Conservation (phyloP, 2,329 filamentous ascomycete species). For the Blumeria hordei region DNA sequence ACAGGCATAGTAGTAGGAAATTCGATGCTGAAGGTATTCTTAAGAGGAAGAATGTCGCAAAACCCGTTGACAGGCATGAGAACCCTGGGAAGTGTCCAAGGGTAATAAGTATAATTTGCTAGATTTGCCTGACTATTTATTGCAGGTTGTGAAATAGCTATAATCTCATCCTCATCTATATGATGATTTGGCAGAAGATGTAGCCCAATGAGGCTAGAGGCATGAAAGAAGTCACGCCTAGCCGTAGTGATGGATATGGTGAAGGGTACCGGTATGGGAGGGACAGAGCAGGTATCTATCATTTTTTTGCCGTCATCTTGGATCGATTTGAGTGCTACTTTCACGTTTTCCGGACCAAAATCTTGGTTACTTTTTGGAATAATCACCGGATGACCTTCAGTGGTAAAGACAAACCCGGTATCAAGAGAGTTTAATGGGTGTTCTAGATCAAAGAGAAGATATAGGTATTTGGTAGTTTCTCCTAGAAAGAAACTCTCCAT, state of each 20-base stretch:
- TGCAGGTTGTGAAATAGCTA: not conserved
- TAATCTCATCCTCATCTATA: not conserved
- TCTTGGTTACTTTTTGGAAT: constrained; percentile 32
- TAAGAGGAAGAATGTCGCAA: constrained; percentile 48
- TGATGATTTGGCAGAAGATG: constrained; percentile 50
- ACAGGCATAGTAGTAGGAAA: constrained; percentile 22
- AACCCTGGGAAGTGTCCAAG: constrained; percentile 66
- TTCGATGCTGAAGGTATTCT: constrained; percentile 43
- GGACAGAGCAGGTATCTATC: constrained; percentile 38
- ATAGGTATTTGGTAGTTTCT: constrained; percentile 90
- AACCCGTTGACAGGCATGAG: constrained; percentile 54
- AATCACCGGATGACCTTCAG: constrained; percentile 80
- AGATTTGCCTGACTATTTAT: constrained; percentile 13
- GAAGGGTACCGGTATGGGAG: constrained; percentile 34
- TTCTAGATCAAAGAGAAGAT: constrained; percentile 62
- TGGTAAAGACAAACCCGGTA: constrained; percentile 77
- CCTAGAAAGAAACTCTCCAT: constrained; percentile 99
- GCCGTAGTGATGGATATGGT: constrained; percentile 60
- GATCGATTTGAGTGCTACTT: constrained; percentile 12
- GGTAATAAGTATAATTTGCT: constrained; percentile 67
- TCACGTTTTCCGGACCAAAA: constrained; percentile 11
- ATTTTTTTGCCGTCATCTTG: constrained; percentile 1
- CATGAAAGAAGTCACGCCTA: constrained; percentile 64
- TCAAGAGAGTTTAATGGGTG: constrained; percentile 79
- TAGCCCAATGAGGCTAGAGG: constrained; percentile 60